Evolutionary conservation across 225 moss, liverwort and hornwort species (phyloP).

Genomic region (Pseudisothecium myosuroides): DNA sequence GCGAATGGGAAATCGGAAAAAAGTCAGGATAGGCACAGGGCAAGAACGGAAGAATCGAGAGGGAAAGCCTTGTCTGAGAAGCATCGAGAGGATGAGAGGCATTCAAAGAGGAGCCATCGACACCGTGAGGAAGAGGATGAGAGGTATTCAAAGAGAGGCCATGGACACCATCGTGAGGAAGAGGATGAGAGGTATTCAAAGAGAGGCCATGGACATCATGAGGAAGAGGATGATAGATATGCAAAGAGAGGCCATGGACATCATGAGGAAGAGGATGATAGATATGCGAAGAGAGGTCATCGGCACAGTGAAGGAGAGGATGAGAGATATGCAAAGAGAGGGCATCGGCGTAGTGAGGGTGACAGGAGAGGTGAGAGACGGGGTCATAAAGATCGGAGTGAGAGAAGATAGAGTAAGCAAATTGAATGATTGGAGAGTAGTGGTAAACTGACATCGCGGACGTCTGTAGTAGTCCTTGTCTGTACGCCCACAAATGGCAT

Average conservation of each 20-base stretch:
- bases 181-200: neutral
- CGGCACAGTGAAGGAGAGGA: neutral
- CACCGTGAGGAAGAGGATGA: neutral
- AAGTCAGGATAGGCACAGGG: neutral
- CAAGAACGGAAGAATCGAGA: neutral
- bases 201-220: neutral
- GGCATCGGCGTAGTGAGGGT: neutral
- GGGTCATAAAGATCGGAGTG: neutral
- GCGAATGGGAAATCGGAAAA: neutral
- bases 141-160: neutral
- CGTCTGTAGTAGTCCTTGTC: neutral
- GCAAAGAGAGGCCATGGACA: neutral
- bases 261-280: neutral
- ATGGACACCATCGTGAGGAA: neutral
- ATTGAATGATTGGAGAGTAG: neutral
- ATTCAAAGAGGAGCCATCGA: neutral
- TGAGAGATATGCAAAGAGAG: neutral
- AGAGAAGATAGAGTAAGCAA: neutral
- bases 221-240: neutral
- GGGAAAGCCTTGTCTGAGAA: neutral
- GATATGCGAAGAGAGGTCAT: neutral
- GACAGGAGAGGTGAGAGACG: neutral
- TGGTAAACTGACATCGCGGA: neutral
- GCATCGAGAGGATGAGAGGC: neutral
- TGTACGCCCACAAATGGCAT: neutral